phyloP scores from a whole-genome alignment of 176 grass and related monocot genomes.

The Cenchrus purpureus region DNA sequence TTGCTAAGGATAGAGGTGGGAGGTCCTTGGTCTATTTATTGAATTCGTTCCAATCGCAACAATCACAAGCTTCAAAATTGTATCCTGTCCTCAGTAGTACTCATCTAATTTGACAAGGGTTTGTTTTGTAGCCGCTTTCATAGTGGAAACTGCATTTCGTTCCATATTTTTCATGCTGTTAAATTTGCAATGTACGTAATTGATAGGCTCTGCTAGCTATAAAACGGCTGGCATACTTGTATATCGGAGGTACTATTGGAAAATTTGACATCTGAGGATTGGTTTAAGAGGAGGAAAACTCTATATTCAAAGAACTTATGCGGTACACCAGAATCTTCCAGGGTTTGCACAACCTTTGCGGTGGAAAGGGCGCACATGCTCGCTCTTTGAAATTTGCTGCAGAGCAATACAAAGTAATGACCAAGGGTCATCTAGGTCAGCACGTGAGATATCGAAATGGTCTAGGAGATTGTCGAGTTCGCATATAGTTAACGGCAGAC shows the following conservation, averaged over 20 bases:
- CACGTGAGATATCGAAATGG: background rate
- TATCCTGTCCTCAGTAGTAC: too few species aligned
- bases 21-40: background rate
- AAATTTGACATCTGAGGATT: background rate
- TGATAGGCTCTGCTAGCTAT: background rate
- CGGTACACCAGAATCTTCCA: background rate
- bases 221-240: background rate
- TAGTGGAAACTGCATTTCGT: too few species aligned
- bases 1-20: background rate
- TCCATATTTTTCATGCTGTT: background rate
- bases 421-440: background rate
- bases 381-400: conserved; percentile 5
- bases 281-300: background rate
- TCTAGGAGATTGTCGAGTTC: conserved; percentile 3
- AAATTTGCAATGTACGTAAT: background rate
- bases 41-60: background rate
- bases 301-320: background rate
- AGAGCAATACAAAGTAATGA: background rate
- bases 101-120: too few species aligned
- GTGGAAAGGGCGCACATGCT: background rate
- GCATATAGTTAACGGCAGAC: background rate
- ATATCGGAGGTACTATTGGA: background rate
- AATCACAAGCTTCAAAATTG: background rate
- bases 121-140: too few species aligned
- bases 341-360: background rate